Base-by-base conservation (phyloP, 2,329 filamentous ascomycete species). In the Metarhizium humberi region DNA sequence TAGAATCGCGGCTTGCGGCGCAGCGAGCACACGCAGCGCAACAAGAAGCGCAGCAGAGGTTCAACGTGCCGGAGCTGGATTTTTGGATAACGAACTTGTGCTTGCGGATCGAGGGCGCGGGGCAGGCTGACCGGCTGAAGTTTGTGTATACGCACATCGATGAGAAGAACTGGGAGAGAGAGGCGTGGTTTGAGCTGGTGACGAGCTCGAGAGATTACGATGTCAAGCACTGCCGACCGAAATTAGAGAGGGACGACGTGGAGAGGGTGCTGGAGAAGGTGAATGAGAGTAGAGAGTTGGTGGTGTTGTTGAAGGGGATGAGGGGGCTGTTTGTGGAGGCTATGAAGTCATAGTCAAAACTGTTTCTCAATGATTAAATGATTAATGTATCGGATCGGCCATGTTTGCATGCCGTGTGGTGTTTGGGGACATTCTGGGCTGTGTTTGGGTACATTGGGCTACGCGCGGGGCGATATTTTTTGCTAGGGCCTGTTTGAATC, bases 41-140 rank as follows among this genome's bases (percentile, higher is more conserved):
- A 62, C 77, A 95, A 42, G 90, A 95, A 64, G 81, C 86, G 2
- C 92, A 97, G 73, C 83, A 88, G 54, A 83, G 90, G 38, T 88
- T 92, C 71, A 97, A 99, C 71, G 82, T 89, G 47, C 94, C 94
- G 0, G 94, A 99, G 74, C 79, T 99, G 49, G 88, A 92, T 62
- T 97, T 97, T 68, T 99, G 94, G 94, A 88, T 95, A 69, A 87
- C 87, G 54, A 94, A 92, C 67, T 76, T 99, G 57, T 92, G 92
- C 56, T 71, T 97, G 67, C 79, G 87, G 58, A 95, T 99, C 66
- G 92, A 97, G 67, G 92, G 92, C 2, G 88, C 89, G 0, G 92
- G 90, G 1, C 81, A 83, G 66, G 85, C 89, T 59, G 92, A 96
- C 71, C 81, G 88, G 30, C 77, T 99, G 62, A 92, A 92, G 71